These are phyloP conservation scores for Scutellaria barbata DNA, from an alignment of 257 asterid species.

Conservation along the genomic window DNA sequence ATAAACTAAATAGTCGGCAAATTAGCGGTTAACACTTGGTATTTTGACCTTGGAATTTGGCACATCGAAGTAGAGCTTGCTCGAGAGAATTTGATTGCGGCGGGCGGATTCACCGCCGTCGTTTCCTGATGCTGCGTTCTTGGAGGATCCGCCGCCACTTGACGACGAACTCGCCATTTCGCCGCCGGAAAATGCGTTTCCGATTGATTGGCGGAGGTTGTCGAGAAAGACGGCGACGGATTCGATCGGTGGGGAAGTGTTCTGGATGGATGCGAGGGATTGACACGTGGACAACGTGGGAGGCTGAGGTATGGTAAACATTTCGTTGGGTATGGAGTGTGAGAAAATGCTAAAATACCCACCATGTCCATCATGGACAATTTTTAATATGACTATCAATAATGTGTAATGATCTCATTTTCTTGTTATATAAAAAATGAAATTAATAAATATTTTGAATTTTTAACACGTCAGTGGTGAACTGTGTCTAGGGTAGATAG, in stretches of 20 bases:
- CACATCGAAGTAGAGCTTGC: constrained; percentile 85
- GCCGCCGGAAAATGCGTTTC: constrained; percentile 23
- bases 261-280: constrained; percentile 18
- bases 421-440: no score
- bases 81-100: constrained; percentile 68
- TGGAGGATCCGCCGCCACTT: constrained; percentile 36
- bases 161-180: constrained; percentile 47
- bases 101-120: constrained; percentile 58
- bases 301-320: constrained; percentile 28
- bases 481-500: no score
- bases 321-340: background rate
- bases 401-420: no score
- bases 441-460: no score
- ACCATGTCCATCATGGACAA: no score
- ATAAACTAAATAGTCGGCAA: background rate
- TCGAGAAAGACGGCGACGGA: constrained; percentile 28
- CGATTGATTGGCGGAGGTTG: constrained; percentile 37
- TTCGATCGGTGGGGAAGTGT: constrained; percentile 36
- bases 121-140: constrained; percentile 26
- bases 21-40: background rate
- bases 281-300: constrained; percentile 42
- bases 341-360: no score
- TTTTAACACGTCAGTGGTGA: no score
- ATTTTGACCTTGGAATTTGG: constrained; percentile 60
- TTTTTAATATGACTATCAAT: no score